Conservation (phyloP, 2,329 filamentous ascomycete genomes). For the Thielaviopsis euricoi region DNA sequence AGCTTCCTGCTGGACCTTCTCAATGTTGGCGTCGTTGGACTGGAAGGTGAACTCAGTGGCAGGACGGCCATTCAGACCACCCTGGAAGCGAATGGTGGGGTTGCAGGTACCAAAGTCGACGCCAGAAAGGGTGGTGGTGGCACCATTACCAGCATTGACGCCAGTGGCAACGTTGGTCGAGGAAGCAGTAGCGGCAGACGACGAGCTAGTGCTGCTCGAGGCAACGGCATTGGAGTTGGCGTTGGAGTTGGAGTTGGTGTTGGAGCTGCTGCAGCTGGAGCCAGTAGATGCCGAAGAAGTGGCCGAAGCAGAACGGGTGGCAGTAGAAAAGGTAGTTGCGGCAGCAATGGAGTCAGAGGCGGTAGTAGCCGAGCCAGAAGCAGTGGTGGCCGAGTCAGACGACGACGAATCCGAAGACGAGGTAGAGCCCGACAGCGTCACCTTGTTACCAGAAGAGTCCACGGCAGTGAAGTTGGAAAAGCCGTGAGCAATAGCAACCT, state of each 20-base stretch:
- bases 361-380: not conserved
- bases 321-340: constrained; percentile 10
- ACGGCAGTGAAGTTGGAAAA: constrained; percentile 42
- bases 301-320: constrained; percentile 12
- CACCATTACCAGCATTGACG: constrained; percentile 11
- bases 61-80: constrained; percentile 38
- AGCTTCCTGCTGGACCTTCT: constrained; percentile 44
- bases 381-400: not conserved
- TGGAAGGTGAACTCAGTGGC: constrained; percentile 51
- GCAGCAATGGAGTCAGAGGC: constrained; percentile 5
- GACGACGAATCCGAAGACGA: constrained; percentile 7
- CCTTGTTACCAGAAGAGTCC: constrained; percentile 18
- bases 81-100: constrained; percentile 42
- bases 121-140: constrained; percentile 18
- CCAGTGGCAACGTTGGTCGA: constrained; percentile 18
- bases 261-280: constrained; percentile 11
- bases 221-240: constrained; percentile 8
- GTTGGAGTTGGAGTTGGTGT: constrained; percentile 8
- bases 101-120: constrained; percentile 37
- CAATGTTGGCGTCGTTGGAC: constrained; percentile 43
- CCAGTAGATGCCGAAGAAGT: constrained; percentile 13
- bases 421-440: constrained; percentile 18
- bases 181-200: constrained; percentile 9
- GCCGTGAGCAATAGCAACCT: constrained; percentile 43
- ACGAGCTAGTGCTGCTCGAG: constrained; percentile 10